Base-by-base conservation (phyloP, 176 grass and related monocot genomes). In the Saccharum officinarum region DNA sequence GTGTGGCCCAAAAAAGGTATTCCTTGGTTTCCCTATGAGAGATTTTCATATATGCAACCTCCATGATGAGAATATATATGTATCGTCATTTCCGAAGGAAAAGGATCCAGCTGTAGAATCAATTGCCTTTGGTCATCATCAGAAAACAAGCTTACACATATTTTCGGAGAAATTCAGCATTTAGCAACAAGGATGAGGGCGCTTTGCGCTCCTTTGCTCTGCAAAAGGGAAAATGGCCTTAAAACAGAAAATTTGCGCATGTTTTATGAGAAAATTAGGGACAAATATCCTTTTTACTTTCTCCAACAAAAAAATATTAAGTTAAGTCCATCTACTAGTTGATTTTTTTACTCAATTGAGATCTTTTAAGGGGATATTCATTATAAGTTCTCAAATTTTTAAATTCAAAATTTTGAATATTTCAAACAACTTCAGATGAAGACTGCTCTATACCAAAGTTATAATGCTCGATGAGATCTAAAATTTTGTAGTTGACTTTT, bases 1-100 rank as follows among this genome's bases (percentile, higher is more conserved):
- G 39, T 75, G 75, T 87, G 80, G n/a, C 72, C 30, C 22, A 78
- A 87, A 70, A 90, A 82, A 67, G 62, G 73, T 87, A 80, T 90
- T 87, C 84, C n/a, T 69, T 25, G 69, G 38, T 71, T 87, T 52
- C 75, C 84, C 80, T 83, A 84, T 90, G 60, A 57, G 75, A 66
- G 80, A 23, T 23, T n/a, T 59, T 59, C 55, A 79, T 33, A 17
- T 55, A 38, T 69, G 66, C 30, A 70, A 55, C 52, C 79, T 38
- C 57, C 7, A 2, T 0, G 31, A 42, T 2, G 67, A 59, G 73
- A 73, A 59, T 59, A n/a, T 59, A 57, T 59, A 57, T 55, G 22
- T 68, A 85, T 89, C 61, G 47, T 85, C 37, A 10, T 26, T 71
- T 71, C 7, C 11, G 82, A 74, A 68, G 59, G 40, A 70, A 59